Evolutionary conservation across 139 green algal species (phyloP).

Genomic region (Nannochloris sp.): DNA sequence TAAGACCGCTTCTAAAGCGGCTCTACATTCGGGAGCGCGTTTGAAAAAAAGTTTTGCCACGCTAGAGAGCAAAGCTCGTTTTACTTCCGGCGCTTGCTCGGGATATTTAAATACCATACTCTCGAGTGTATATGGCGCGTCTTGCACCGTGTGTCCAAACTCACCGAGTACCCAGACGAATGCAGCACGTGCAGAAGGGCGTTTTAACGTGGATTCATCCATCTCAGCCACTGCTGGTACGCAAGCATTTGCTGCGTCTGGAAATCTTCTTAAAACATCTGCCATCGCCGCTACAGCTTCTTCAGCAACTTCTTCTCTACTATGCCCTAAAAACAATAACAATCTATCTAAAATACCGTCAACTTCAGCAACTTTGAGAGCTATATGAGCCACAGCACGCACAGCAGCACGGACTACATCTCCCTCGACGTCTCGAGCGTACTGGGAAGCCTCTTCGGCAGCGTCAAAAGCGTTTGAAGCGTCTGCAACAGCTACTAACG

Average conservation of each 20-base stretch:
- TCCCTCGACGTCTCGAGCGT: constrained; percentile 59
- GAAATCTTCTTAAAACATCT: constrained; percentile 75
- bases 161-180: constrained; percentile 90
- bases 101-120: constrained; percentile 47
- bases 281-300: constrained; percentile 65
- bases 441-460: constrained; percentile 76
- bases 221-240: constrained; percentile 35
- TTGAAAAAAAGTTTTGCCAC: constrained; percentile 86
- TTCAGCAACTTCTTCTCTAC: constrained; percentile 34
- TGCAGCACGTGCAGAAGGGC: constrained; percentile 67
- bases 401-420: constrained; percentile 67
- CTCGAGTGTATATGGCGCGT: constrained; percentile 89
- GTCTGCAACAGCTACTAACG: constrained; percentile 76
- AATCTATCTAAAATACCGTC: constrained; percentile 86
- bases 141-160: constrained; percentile 66
- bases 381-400: constrained; percentile 60
- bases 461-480: constrained; percentile 87
- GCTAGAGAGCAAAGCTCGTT: constrained; percentile 74
- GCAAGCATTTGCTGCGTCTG: constrained; percentile 53
- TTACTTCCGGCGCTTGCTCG: constrained; percentile 42
- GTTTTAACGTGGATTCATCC: constrained; percentile 26
- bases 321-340: constrained; percentile 81
- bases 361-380: constrained; percentile 58
- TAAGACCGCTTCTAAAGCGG: constrained; percentile 50
- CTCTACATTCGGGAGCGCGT: constrained; percentile 69